Evolutionary conservation across 768 basidiomycete genomes (phyloP).

Genomic region (Tylopilus vinaceipallidus): DNA sequence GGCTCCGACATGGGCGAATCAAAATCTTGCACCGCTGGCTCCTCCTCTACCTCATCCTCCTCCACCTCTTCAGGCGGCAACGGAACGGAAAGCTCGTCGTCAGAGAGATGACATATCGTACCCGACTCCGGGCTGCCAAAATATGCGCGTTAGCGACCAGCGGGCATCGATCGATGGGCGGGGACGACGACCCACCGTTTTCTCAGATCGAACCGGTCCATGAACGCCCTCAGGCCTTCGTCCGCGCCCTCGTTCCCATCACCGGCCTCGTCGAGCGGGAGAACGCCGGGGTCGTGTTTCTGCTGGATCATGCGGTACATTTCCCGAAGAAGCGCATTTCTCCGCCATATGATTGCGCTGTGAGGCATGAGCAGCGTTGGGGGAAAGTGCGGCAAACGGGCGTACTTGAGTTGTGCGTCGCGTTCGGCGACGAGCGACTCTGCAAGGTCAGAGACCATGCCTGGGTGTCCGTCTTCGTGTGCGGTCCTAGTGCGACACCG

Average conservation of each 20-base stretch:
- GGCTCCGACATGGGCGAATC: constrained; percentile 36
- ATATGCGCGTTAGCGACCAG: constrained; percentile 7
- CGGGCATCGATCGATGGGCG: neutral
- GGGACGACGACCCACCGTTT: constrained; percentile 42
- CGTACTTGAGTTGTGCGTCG: constrained; percentile 32
- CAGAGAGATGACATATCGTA: constrained; percentile 37
- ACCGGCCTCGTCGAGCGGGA: constrained; percentile 39
- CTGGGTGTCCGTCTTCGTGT: constrained; percentile 1
- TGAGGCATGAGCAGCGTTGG: neutral
- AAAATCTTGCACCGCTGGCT: constrained; percentile 17
- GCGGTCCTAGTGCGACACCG: neutral
- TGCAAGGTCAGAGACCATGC: constrained; percentile 25
- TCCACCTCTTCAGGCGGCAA: constrained; percentile 11
- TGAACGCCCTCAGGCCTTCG: constrained; percentile 45
- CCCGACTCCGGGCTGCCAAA: constrained; percentile 40
- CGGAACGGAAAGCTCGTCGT: constrained; percentile 30
- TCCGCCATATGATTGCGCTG: constrained; percentile 61
- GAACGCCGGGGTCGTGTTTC: constrained; percentile 44
- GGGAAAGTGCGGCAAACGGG: neutral
- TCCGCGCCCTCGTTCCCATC: constrained; percentile 31
- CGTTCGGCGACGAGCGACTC: constrained; percentile 40
- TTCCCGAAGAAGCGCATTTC: constrained; percentile 70
- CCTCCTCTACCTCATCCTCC: constrained; percentile 5
- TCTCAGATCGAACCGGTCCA: constrained; percentile 54
- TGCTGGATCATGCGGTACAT: constrained; percentile 66